These are phyloP conservation scores for Diaporthe eres DNA, from an alignment of 2,329 filamentous ascomycete species.

Conservation along the genomic window DNA sequence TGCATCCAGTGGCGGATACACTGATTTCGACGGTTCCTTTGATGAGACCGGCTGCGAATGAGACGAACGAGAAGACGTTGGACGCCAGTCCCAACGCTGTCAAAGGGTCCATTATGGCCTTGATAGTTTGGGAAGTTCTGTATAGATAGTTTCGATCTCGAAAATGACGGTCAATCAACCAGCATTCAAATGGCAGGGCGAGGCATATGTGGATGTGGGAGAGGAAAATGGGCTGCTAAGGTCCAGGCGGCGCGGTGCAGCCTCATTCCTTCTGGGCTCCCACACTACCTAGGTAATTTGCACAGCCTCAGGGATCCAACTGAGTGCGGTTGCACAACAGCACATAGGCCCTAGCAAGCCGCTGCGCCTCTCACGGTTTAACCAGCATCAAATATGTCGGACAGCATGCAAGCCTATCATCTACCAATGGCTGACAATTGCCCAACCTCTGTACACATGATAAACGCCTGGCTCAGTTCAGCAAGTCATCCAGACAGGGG, in stretches of 20 bases:
- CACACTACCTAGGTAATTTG: neutral
- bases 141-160: neutral
- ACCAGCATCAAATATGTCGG: neutral
- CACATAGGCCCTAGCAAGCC: no score
- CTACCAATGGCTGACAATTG: neutral
- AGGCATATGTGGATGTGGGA: neutral
- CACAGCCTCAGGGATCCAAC: no score
- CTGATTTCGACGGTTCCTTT: neutral
- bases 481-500: no score
- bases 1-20: neutral
- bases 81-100: neutral
- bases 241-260: neutral
- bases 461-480: no score
- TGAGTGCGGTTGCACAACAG: no score
- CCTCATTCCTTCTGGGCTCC: no score
- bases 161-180: neutral
- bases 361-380: neutral
- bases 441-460: no score
- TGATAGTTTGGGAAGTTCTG: neutral
- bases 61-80: neutral
- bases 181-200: accelerated
- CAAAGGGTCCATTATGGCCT: neutral
- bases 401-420: neutral
- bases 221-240: neutral
- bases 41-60: neutral